These are phyloP conservation scores for Alternaria triticina DNA, from an alignment of 2,329 filamentous ascomycete genomes.

Conservation along the genomic window DNA sequence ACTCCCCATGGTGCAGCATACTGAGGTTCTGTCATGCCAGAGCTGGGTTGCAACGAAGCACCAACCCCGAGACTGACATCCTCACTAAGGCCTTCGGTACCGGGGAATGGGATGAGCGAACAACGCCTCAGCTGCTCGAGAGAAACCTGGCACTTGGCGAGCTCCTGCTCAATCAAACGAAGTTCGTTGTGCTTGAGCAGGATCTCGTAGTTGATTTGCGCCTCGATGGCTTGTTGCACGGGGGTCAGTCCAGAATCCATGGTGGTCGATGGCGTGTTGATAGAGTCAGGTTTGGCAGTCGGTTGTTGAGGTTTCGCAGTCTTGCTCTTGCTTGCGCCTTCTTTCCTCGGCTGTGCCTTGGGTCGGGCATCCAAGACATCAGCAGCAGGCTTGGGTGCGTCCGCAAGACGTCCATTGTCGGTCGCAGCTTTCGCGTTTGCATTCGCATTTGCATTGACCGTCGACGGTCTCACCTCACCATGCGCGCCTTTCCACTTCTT, in stretches of 20 bases:
- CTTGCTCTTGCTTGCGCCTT: constrained; percentile 41
- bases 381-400: constrained; percentile 24
- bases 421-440: constrained; percentile 19
- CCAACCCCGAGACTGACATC: constrained; percentile 78
- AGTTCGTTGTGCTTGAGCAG: constrained; percentile 93
- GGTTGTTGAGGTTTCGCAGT: constrained; percentile 28
- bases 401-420: constrained; percentile 22
- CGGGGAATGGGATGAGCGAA: constrained; percentile 88
- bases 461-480: constrained; percentile 38
- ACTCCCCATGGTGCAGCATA: constrained; percentile 91
- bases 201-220: constrained; percentile 90
- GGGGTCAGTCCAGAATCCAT: constrained; percentile 50
- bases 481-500: constrained; percentile 49
- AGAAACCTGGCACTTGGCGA: constrained; percentile 92
- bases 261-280: constrained; percentile 29
- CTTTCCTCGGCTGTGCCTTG: constrained; percentile 39
- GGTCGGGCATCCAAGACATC: constrained; percentile 36
- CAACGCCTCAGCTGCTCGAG: constrained; percentile 93
- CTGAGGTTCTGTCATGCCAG: constrained; percentile 70
- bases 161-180: constrained; percentile 91
- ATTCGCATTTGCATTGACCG: constrained; percentile 16
- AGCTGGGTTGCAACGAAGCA: constrained; percentile 66
- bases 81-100: constrained; percentile 69
- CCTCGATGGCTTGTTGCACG: constrained; percentile 76
- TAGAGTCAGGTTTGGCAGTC: constrained; percentile 29